A percentile compares a stretch with the other conserved stretches of the same genome.
Conservation (phyloP, 352 stramenopile species). For the Achlya hypogyna region DNA sequence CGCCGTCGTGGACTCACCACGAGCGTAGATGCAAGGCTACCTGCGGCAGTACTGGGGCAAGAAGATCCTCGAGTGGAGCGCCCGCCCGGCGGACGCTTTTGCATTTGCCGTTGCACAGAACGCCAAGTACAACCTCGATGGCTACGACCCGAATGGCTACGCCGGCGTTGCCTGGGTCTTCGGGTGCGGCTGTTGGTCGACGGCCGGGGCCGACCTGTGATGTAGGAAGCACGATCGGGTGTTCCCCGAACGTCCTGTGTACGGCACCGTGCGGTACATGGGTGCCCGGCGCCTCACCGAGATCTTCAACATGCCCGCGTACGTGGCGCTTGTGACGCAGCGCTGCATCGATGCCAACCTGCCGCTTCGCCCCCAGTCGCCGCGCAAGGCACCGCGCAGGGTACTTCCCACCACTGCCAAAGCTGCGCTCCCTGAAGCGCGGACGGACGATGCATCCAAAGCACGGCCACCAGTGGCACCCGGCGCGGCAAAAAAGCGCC, state of each 20-base stretch:
- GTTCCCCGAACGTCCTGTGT: conserved; percentile 92
- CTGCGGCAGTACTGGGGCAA: conserved; percentile 99
- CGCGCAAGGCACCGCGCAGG: background rate
- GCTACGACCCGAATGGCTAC: conserved; percentile 93
- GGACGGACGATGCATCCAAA: too few species aligned
- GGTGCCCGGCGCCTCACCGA: conserved; percentile 96
- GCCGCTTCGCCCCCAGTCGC: background rate
- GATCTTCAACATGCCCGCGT: conserved; percentile 95
- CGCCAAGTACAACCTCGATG: conserved; percentile 97
- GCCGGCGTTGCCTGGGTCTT: conserved; percentile 70
- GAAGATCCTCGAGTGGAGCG: conserved; percentile 98
- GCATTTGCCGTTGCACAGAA: conserved; percentile 93
- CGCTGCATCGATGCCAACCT: background rate
- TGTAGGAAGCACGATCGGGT: conserved; percentile 93
- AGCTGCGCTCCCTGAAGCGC: background rate
- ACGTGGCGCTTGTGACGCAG: conserved; percentile 47
- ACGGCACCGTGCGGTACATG: conserved; percentile 99
- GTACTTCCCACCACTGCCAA: background rate
- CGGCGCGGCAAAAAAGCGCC: background rate
- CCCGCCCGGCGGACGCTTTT: conserved; percentile 82
- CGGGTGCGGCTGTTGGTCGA: conserved; percentile 23
- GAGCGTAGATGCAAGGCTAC: conserved; percentile 74
- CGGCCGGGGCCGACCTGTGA: background rate
- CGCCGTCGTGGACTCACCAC: too few species aligned
- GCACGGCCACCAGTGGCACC: too few species aligned